These are phyloP conservation scores for Hypoxylon trugodes DNA, from an alignment of 495 filamentous ascomycete genomes.

Conservation along the genomic window DNA sequence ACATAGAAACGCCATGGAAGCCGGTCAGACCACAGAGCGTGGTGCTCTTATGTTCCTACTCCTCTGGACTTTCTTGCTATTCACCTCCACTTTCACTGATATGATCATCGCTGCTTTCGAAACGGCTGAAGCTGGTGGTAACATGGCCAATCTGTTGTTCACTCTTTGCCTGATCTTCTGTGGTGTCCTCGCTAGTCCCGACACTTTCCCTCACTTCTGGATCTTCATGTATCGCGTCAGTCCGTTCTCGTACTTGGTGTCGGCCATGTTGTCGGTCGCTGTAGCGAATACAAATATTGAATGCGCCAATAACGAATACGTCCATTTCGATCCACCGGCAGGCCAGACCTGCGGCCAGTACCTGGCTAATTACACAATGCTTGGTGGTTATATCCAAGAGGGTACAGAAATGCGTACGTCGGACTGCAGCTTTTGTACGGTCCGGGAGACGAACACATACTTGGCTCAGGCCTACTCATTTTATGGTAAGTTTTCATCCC, in stretches of 20 bases:
- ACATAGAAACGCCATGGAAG: slow-evolving; percentile 70
- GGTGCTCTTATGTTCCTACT: slow-evolving; percentile 73
- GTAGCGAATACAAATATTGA: slow-evolving; percentile 65
- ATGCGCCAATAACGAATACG: slow-evolving; percentile 69
- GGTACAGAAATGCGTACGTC: slow-evolving; percentile 50
- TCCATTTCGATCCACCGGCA: slow-evolving; percentile 61
- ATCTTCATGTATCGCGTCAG: slow-evolving; percentile 85
- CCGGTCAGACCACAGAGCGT: slow-evolving; percentile 64
- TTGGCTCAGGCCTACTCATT: slow-evolving; percentile 57
- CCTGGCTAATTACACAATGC: slow-evolving; percentile 47
- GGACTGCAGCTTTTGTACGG: slow-evolving; percentile 69
- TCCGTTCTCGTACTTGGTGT: slow-evolving; percentile 76
- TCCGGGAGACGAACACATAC: slow-evolving; percentile 69
- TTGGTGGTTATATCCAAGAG: slow-evolving; percentile 64
- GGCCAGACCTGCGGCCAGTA: slow-evolving; percentile 67
- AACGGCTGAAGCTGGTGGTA: slow-evolving; percentile 69
- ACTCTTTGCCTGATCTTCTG: slow-evolving; percentile 75
- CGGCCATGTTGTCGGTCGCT: slow-evolving; percentile 67
- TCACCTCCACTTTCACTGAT: slow-evolving; percentile 74
- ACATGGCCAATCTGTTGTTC: slow-evolving; percentile 73
- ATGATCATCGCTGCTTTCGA: slow-evolving; percentile 75
- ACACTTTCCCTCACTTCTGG: slow-evolving; percentile 75
- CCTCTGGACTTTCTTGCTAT: slow-evolving; percentile 70
- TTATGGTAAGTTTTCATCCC: slow-evolving; percentile 52
- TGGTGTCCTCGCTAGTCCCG: slow-evolving; percentile 73